Conservation (phyloP, 805 yeast genomes). For the Clavispora asparagi region DNA sequence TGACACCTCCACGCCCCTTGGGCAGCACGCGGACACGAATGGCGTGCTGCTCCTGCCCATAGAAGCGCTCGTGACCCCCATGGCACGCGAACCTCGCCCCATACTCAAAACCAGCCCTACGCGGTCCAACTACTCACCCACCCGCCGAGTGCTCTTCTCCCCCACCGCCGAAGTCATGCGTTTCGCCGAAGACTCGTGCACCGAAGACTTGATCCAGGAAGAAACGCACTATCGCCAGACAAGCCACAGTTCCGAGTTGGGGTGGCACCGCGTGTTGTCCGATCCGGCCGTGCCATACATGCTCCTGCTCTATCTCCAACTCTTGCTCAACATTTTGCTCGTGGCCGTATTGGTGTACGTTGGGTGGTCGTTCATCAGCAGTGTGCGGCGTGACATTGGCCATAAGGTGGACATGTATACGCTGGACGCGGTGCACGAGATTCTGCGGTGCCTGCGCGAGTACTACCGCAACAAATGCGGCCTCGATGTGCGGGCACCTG, state of each 20-base stretch:
- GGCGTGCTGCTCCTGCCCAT: not conserved
- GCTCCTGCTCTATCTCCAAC: constrained; percentile 58
- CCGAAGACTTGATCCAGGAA: not conserved
- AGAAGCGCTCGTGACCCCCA: not conserved
- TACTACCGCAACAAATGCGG: constrained; percentile 71
- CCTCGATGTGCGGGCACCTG: constrained; percentile 63
- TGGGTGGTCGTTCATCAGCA: constrained; percentile 44
- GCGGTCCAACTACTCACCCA: not conserved
- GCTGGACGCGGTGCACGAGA: constrained; percentile 55
- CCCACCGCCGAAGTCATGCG: constrained; percentile 8
- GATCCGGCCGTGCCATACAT: constrained; percentile 54
- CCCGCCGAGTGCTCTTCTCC: constrained; percentile 4
- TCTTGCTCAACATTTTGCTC: constrained; percentile 52
- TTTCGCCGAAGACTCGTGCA: not conserved
- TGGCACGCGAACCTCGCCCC: constrained; percentile 1
- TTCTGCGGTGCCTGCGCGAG: constrained; percentile 62
- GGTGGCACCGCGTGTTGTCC: constrained; percentile 2
- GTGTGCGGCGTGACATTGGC: constrained; percentile 65
- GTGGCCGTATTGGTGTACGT: constrained; percentile 48
- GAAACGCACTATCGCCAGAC: not conserved
- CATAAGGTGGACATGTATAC: constrained; percentile 62
- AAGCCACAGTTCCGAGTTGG: not conserved
- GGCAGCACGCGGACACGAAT: not conserved
- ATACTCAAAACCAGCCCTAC: constrained; percentile 7
- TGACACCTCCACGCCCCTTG: constrained; percentile 18